These are phyloP conservation scores for Tephrocybe sp. DNA, from an alignment of 768 basidiomycete species.

Conservation along the genomic window DNA sequence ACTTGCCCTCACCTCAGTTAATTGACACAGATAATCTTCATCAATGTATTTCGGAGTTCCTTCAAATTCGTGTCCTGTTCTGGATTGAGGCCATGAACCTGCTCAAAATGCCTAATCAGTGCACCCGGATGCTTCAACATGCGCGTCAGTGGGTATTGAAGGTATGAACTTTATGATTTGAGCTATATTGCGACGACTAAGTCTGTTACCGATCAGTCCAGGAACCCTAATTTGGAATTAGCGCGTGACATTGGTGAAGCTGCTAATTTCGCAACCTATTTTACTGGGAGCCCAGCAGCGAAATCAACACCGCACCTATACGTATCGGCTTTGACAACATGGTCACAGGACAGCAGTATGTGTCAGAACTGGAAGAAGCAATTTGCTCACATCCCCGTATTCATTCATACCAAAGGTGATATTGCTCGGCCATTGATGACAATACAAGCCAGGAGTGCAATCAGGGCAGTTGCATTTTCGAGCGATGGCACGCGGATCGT, in stretches of 20 bases:
- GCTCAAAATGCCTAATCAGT: constrained; percentile 13
- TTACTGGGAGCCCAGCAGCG: constrained; percentile 15
- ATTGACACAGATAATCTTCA: not conserved
- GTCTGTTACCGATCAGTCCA: not conserved
- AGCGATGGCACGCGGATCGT: not conserved
- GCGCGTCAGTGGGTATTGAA: constrained; percentile 11
- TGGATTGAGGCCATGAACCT: constrained; percentile 31
- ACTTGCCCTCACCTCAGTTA: not conserved
- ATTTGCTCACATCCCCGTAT: not conserved
- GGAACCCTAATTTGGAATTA: not conserved
- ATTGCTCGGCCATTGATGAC: not conserved
- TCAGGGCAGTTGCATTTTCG: constrained; percentile 5
- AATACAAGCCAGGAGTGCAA: no score
- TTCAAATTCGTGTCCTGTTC: constrained; percentile 19
- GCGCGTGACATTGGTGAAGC: constrained; percentile 17
- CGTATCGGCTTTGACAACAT: constrained; percentile 21
- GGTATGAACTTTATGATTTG: not conserved
- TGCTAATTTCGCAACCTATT: constrained; percentile 19
- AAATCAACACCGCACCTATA: constrained; percentile 21
- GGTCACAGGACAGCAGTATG: constrained; percentile 3
- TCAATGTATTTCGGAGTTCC: constrained; percentile 9
- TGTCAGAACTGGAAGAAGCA: not conserved
- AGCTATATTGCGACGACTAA: not conserved
- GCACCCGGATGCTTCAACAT: constrained; percentile 18
- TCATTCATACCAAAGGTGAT: not conserved